These are phyloP conservation scores for Candida buenavistaensis DNA, from an alignment of 1,139 yeast genomes.

Conservation along the genomic window DNA sequence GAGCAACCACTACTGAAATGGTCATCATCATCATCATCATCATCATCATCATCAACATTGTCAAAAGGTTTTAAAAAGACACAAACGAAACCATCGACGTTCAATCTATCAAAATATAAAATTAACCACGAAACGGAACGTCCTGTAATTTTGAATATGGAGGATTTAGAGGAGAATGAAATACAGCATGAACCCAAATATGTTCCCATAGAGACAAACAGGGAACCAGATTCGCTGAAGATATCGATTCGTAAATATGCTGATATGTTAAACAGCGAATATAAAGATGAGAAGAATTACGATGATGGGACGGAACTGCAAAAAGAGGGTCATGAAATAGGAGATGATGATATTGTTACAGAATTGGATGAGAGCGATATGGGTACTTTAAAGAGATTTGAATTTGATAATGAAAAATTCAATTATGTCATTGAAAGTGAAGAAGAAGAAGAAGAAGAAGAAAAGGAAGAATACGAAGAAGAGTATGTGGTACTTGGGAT, in stretches of 20 bases:
- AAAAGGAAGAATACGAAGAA: background rate
- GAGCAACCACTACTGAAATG: constrained; percentile 1
- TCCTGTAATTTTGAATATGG: constrained; percentile 22
- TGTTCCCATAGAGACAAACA: constrained; percentile 14
- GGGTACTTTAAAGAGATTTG: constrained; percentile 9
- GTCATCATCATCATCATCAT: background rate
- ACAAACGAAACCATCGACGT: background rate
- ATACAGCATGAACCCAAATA: no score
- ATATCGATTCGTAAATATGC: constrained; percentile 9
- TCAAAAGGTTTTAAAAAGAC: background rate
- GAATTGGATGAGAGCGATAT: constrained; percentile 22
- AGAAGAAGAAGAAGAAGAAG: constrained; percentile 14
- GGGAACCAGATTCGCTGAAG: constrained; percentile 5
- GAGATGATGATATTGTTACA: constrained; percentile 14
- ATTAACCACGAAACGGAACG: background rate
- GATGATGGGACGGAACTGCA: constrained; percentile 15
- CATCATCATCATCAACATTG: constrained; percentile 1
- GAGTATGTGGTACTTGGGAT: constrained; percentile 14
- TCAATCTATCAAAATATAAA: constrained; percentile 7
- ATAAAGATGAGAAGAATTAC: constrained; percentile 13
- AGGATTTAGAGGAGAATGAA: constrained; percentile 12
- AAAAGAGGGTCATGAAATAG: background rate
- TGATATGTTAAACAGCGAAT: constrained; percentile 11
- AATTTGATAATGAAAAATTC: constrained; percentile 9
- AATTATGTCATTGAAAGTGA: constrained; percentile 19